These are phyloP conservation scores for Pichia occidentalis DNA, from an alignment of 805 yeast species.

Conservation along the genomic window DNA sequence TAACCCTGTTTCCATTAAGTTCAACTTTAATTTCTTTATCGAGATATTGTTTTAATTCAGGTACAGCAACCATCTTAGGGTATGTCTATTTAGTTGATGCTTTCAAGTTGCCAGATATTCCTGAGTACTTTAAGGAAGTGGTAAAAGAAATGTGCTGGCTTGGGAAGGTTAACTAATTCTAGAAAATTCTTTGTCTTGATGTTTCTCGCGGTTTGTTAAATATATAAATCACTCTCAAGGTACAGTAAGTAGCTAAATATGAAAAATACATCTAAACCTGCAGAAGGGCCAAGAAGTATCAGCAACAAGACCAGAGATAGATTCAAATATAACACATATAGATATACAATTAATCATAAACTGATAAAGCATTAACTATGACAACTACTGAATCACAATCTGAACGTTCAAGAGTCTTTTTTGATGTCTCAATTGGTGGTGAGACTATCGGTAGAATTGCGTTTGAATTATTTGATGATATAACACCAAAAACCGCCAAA, in stretches of 20 bases:
- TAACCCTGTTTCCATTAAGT: constrained; percentile 70
- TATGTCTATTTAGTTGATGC: background rate
- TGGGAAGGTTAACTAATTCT: too few species aligned
- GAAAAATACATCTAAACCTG: too few species aligned
- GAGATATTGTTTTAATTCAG: constrained; percentile 52
- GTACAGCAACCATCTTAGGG: constrained; percentile 28
- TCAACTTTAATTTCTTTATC: constrained; percentile 69
- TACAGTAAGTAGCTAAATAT: too few species aligned
- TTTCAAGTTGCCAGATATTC: too few species aligned
- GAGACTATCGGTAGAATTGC: constrained; percentile 67
- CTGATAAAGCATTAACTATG: background rate
- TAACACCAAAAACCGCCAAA: constrained; percentile 84
- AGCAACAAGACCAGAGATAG: too few species aligned
- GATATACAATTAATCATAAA: too few species aligned
- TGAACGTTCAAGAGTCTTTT: constrained; percentile 51
- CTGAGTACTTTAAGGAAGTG: too few species aligned
- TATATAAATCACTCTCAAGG: too few species aligned
- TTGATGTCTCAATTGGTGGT: constrained; percentile 74
- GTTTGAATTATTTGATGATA: constrained; percentile 51
- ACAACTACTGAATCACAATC: constrained; percentile 4
- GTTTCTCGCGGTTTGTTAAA: background rate
- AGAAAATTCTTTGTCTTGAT: constrained; percentile 6
- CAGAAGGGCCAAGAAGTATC: too few species aligned
- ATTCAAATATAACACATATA: too few species aligned
- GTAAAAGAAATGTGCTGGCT: too few species aligned